These are phyloP conservation scores for Diaporthe citri DNA, from an alignment of 2,329 filamentous ascomycete genomes.

Conservation along the genomic window DNA sequence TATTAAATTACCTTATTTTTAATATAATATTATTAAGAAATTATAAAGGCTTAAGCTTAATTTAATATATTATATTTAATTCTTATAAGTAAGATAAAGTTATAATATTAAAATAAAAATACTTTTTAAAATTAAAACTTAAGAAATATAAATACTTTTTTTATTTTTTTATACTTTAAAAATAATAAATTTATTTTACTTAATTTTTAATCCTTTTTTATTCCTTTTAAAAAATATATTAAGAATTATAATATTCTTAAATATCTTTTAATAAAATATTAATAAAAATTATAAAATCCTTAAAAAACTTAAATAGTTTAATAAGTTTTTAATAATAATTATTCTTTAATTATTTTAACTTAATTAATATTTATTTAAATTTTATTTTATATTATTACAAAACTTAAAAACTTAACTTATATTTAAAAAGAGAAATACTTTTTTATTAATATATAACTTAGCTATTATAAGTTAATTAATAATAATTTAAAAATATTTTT, in stretches of 20 bases:
- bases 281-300: background rate
- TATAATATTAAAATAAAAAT: background rate
- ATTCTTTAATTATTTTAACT: background rate
- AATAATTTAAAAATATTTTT: background rate
- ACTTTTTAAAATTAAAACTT: background rate
- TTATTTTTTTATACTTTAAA: background rate
- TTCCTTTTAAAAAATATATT: background rate
- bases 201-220: background rate
- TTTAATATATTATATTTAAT: background rate
- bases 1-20: background rate
- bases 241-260: background rate
- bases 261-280: background rate
- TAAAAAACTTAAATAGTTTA: background rate
- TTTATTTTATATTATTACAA: background rate
- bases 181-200: background rate
- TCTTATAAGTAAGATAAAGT: background rate
- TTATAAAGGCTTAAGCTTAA: background rate
- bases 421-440: background rate
- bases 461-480: background rate
- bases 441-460: background rate
- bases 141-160: no score
- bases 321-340: background rate
- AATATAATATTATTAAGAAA: background rate
- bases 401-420: background rate
- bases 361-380: background rate